Evolutionary conservation across 768 basidiomycete species (phyloP).

Genomic region (Suillus subaureus): DNA sequence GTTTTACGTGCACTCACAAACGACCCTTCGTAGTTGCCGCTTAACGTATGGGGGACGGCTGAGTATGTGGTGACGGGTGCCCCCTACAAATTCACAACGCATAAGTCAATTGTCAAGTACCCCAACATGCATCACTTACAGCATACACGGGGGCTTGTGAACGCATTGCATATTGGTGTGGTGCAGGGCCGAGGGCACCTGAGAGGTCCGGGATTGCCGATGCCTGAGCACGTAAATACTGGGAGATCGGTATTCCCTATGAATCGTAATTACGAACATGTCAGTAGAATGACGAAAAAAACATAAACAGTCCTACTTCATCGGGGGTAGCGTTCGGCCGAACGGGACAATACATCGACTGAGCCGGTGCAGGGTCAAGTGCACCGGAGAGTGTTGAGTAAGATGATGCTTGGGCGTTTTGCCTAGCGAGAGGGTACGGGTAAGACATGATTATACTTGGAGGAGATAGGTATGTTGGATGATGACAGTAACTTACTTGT

Average conservation of each 20-base stretch:
- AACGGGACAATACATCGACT: not conserved
- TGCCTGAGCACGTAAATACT: constrained; percentile 14
- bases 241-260: constrained; percentile 1
- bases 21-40: constrained; percentile 14
- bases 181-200: constrained; percentile 3
- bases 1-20: constrained; percentile 7
- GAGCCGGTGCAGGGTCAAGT: not conserved
- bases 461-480: not conserved
- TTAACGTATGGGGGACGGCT: constrained; percentile 25
- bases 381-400: constrained; percentile 1
- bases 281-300: not conserved
- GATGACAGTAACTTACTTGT: not conserved
- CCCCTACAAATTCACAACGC: not conserved
- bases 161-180: not conserved
- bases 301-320: not conserved
- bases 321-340: not conserved
- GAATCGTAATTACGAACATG: not conserved
- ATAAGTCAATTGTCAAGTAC: not conserved
- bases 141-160: not conserved
- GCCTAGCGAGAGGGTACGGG: constrained; percentile 20
- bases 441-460: constrained; percentile 20
- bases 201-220: not conserved
- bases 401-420: not conserved
- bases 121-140: not conserved
- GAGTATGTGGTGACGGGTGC: constrained; percentile 23